Evolutionary conservation across 2,329 filamentous ascomycete species (phyloP), one percentile per base, ranked within the genome.

Genomic region (Curvularia verruculosa): DNA sequence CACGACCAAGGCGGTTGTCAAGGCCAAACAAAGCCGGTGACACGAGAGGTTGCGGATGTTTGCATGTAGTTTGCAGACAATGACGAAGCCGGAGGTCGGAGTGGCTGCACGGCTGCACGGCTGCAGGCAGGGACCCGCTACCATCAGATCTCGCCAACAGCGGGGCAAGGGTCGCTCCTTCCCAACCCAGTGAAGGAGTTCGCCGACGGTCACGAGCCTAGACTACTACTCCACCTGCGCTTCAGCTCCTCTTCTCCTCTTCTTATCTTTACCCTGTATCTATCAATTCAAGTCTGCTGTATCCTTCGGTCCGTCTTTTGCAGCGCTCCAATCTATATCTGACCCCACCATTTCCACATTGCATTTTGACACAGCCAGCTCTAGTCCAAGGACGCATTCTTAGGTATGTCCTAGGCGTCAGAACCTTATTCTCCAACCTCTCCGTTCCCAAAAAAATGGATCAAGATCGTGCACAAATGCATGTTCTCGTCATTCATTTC

Each of bases 181-280:
- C 46, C 51, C 59, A 63, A 61, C 57, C 47, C 60, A 49, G 45
- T 55, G 59, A 63, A 66, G 70, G 68, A 72, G 64, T 51, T 69
- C 69, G 67, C 72, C 70, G 71, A 66, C 64, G 66, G 68, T 71
- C 70, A 74, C 69, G 68, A 73, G 72, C 65, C 67, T 68, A 60
- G 64, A 59, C 58, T 57, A 56, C 40, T 49, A 66, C 54, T 58
- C 58, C 54, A 53, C 53, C 56, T 59, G 43, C 51, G 47, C 56
- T 58, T 51, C 61, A 57, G 54, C 54, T 56, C 52, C 58, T 63
- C 58, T 60, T 63, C 54, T 63, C 50, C 64, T 44, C 40, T 44
- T 56, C 53, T 61, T 67, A 63, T 67, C 67, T 64, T 46, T 43
- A 56, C 37, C 18, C 56, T 55, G 39, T 58, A 58, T 62, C 56